Evolutionary conservation across 306 rosid species (phyloP).

Genomic region (Delonix regia): DNA sequence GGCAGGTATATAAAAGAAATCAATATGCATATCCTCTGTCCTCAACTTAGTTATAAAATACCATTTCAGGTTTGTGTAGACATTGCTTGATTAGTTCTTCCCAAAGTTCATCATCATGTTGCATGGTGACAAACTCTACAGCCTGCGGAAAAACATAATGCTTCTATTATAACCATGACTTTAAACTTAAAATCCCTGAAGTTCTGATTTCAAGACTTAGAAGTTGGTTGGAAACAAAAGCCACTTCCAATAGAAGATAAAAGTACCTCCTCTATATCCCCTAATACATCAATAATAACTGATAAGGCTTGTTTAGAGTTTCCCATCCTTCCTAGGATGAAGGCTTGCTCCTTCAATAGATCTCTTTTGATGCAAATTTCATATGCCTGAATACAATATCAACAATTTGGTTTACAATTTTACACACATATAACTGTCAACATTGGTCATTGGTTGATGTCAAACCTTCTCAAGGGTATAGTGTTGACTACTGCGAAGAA

Average conservation of each 20-base stretch:
- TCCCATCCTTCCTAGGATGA: conserved; percentile 98
- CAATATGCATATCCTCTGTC: conserved; percentile 18
- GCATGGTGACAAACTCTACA: conserved; percentile 77
- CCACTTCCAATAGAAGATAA: conserved; percentile 37
- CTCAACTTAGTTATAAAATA: conserved; percentile 27
- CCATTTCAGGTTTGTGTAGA: conserved; percentile 61
- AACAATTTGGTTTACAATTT: conserved; percentile 36
- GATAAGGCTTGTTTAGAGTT: conserved; percentile 86
- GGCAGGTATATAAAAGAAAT: neutral
- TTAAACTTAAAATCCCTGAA: conserved; percentile 33
- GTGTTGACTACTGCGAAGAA: conserved; percentile 96
- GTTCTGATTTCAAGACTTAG: conserved; percentile 19
- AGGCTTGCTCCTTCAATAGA: conserved; percentile 87
- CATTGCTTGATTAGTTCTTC: conserved; percentile 64
- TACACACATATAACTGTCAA: conserved; percentile 12
- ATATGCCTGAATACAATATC: conserved; percentile 68
- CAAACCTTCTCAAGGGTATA: conserved; percentile 94
- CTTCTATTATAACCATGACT: conserved; percentile 18
- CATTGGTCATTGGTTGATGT: conserved; percentile 36
- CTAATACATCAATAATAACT: conserved; percentile 78
- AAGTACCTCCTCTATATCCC: conserved; percentile 92
- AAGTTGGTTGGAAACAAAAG: conserved; percentile 33
- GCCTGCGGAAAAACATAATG: conserved; percentile 60
- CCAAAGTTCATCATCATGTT: conserved; percentile 63
- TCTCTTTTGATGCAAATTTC: conserved; percentile 73